Conservation (phyloP, 352 stramenopile species). For the Halophytophthora batemanensis region DNA sequence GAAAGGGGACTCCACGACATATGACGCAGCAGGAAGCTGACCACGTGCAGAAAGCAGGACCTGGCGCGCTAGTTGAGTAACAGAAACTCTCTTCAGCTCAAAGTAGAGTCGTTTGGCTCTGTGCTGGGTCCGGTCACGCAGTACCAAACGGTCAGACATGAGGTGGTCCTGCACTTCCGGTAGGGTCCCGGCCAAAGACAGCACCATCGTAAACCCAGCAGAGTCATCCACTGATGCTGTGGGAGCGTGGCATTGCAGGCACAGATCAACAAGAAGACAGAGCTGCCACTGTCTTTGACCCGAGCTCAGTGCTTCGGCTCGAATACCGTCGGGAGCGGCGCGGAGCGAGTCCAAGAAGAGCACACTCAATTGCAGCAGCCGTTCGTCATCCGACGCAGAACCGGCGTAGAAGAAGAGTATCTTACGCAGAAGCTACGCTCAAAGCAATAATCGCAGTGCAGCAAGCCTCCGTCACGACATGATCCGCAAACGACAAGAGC, state of each 20-base stretch:
- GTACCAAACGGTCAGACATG: slow-evolving; percentile 17
- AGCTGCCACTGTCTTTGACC: slow-evolving; percentile 34
- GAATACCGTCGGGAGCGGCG: slow-evolving; percentile 16
- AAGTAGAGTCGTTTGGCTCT: slow-evolving; percentile 19
- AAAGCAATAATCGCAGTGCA: too few species aligned
- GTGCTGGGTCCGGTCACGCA: slow-evolving; percentile 6
- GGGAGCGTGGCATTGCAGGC: slow-evolving; percentile 29
- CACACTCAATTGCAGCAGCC: slow-evolving; percentile 23
- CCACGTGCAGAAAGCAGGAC: slow-evolving; percentile 20
- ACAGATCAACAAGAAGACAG: slow-evolving; percentile 41
- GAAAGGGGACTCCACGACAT: slow-evolving; percentile 16
- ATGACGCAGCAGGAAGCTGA: slow-evolving; percentile 14
- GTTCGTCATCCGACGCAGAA: slow-evolving; percentile 19
- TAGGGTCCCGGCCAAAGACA: slow-evolving; percentile 14
- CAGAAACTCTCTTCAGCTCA: slow-evolving; percentile 22
- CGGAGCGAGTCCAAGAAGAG: slow-evolving; percentile 25
- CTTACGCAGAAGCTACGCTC: slow-evolving; percentile 38
- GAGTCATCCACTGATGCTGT: slow-evolving; percentile 1
- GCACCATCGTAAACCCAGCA: slow-evolving; percentile 14
- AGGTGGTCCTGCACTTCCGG: slow-evolving; percentile 32
- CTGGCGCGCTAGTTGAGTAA: slow-evolving; percentile 25
- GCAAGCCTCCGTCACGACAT: too few species aligned
- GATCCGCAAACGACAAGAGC: too few species aligned
- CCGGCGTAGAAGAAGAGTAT: slow-evolving; percentile 41
- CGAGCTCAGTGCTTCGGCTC: slow-evolving; percentile 3